A percentile compares a stretch with the other conserved stretches of the same genome.
Conservation (phyloP, 2,329 filamentous ascomycete genomes). For the Aspergillus thermomutatus region DNA sequence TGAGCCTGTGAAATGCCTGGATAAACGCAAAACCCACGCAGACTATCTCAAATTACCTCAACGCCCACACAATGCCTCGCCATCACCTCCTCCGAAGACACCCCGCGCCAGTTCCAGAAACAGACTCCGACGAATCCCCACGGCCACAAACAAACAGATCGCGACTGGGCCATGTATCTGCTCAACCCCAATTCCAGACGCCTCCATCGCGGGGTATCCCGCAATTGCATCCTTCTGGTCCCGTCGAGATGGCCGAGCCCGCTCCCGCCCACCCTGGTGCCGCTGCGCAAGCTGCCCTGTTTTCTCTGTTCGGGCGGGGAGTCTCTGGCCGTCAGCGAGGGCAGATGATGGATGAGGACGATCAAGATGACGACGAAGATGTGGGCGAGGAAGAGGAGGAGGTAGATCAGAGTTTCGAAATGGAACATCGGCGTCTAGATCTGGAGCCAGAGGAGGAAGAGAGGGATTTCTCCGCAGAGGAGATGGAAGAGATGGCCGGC, state of each 20-base stretch:
- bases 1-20: background rate
- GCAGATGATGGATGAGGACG: slow-evolving; percentile 12
- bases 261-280: slow-evolving; percentile 14
- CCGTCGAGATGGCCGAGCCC: slow-evolving; percentile 20
- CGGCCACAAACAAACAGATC: slow-evolving; percentile 7
- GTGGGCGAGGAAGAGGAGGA: slow-evolving; percentile 17
- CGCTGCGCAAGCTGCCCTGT: slow-evolving; percentile 20
- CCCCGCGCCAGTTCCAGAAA: slow-evolving; percentile 1
- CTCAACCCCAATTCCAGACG: slow-evolving; percentile 28
- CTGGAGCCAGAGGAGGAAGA: slow-evolving; percentile 16
- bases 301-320: slow-evolving; percentile 18
- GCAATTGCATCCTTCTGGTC: slow-evolving; percentile 24
- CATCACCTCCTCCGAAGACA: slow-evolving; percentile 16
- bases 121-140: slow-evolving; percentile 5
- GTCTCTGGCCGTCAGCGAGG: slow-evolving; percentile 7
- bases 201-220: slow-evolving; percentile 28
- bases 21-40: background rate
- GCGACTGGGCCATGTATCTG: slow-evolving; percentile 12
- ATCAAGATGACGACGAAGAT: slow-evolving; percentile 18
- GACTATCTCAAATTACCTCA: background rate
- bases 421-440: slow-evolving; percentile 9
- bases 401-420: slow-evolving; percentile 12
- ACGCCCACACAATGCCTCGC: slow-evolving; percentile 18
- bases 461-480: slow-evolving; percentile 18
- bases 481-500: slow-evolving; percentile 14